Percentiles rank a stretch among this genome's conserved stretches.
Evolutionary conservation across 495 filamentous ascomycete species (phyloP).

Genomic region (Daldinia childiae): DNA sequence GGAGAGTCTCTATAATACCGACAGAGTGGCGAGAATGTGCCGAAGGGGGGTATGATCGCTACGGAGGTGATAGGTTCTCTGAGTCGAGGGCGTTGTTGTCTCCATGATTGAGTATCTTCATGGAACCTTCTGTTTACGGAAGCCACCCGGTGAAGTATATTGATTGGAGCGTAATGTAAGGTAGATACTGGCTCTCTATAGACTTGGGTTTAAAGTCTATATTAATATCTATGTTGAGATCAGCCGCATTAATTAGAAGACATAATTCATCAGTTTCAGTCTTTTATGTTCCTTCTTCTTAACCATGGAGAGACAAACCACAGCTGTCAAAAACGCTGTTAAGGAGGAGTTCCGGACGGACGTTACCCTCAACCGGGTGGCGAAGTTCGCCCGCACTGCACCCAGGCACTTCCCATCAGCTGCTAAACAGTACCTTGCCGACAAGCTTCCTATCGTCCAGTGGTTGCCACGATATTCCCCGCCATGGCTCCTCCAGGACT

Average conservation of each 20-base stretch:
- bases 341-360: conserved; percentile 49
- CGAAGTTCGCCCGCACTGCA: conserved; percentile 41
- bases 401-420: conserved; percentile 51
- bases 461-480: conserved; percentile 61
- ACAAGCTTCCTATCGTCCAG: conserved; percentile 63
- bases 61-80: conserved; percentile 29
- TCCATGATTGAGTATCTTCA: conserved; percentile 19
- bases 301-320: conserved; percentile 27
- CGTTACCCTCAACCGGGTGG: conserved; percentile 50
- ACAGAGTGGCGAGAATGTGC: conserved; percentile 41
- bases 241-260: conserved; percentile 11
- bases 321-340: conserved; percentile 41
- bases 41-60: conserved; percentile 40
- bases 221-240: conserved; percentile 23
- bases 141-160: conserved; percentile 14
- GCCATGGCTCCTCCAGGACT: conserved; percentile 59
- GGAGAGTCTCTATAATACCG: conserved; percentile 26
- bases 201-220: conserved; percentile 25
- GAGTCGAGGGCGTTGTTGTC: conserved; percentile 18
- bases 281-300: neutral
- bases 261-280: neutral
- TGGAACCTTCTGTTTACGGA: conserved; percentile 44
- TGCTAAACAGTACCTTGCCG: conserved; percentile 55
- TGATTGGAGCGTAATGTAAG: neutral
- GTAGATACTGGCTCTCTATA: conserved; percentile 15